Evolutionary conservation across 2,329 filamentous ascomycete species (phyloP), one percentile per base, ranked within the genome.

Genomic region (Calonectria montana): DNA sequence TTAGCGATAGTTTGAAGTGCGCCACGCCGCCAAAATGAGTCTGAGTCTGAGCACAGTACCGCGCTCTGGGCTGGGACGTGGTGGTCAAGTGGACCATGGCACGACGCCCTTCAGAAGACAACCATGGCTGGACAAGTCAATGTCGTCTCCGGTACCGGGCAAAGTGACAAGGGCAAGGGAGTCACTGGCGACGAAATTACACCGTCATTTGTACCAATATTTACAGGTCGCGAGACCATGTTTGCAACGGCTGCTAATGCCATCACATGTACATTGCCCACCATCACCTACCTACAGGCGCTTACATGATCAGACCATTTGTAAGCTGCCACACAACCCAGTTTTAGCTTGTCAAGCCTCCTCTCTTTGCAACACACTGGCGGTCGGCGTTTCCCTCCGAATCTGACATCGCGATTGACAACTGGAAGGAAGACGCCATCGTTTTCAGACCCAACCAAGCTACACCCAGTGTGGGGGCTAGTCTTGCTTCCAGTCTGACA

Each of bases 121-220:
- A 59, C 53, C 53, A 18, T 8, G 35, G 37, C 21, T 35, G 35
- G 16, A 41, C 23, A 59, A 23, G 57, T 43, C 15, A 27, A 27
- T 62, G 45, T 62, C 39, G 39, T 37, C 39, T 62, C 57, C 57
- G 57, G 57, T 62, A 62, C 57, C 57, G 57, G 57, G 37, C 39
- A 62, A 15, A 3, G 12, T 23, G 35, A 35, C 31, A 23, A 57
- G 37, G 18, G 23, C 55, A 45, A 29, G 29, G 1, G 6, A 62
- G 57, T 62, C 57, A 62, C 25, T 37, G 25, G 57, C 37, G 35
- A 59, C 53, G 29, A 59, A 31, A 59, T 12, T 37, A 39, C 23
- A 59, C 53, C 53, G 53, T 37, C 53, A 59, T 25, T 59, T 59
- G 35, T 12, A 39, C n/a, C 53, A 25, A 39, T 39, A 59, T 59